Evolutionary conservation across 2,329 filamentous ascomycete species (phyloP).

Genomic region (Sarocladium kiliense): DNA sequence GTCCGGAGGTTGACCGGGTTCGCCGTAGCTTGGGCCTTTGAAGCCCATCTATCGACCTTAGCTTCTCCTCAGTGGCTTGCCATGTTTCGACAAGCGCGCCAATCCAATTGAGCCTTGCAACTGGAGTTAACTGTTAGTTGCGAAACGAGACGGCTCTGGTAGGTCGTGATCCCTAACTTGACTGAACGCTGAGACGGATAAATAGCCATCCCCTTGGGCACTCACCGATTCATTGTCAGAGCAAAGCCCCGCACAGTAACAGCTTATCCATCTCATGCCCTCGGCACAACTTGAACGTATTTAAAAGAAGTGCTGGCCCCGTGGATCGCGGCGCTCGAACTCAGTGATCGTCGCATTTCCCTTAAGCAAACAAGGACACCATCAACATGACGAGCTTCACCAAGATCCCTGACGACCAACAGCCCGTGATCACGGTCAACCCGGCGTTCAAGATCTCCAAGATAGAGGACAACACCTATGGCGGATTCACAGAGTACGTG

Average conservation of each 20-base stretch:
- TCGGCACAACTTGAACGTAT: not conserved
- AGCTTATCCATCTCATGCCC: not conserved
- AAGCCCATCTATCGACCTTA: not conserved
- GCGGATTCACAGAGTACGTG: conserved; percentile 75
- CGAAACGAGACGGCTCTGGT: not conserved
- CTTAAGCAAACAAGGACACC: not conserved
- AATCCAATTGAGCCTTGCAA: not conserved
- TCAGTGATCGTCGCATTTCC: not conserved
- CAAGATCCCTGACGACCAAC: conserved; percentile 54
- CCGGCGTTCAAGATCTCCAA: conserved; percentile 60
- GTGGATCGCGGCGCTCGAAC: not conserved
- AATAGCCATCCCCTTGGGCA: not conserved
- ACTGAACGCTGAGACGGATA: not conserved
- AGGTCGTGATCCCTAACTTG: too few species aligned
- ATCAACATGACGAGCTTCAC: conserved; percentile 67
- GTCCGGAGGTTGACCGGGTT: not conserved
- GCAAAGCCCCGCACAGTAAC: not conserved
- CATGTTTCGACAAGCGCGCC: not conserved
- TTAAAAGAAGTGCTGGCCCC: not conserved
- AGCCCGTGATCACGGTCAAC: conserved; percentile 61
- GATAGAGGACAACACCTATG: conserved; percentile 78
- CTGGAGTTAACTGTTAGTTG: not conserved
- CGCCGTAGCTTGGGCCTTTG: too few species aligned
- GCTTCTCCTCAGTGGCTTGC: not conserved
- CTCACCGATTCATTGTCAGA: not conserved